Evolutionary conservation across 441 rosid species (phyloP).

Genomic region (Eruca vesicaria): DNA sequence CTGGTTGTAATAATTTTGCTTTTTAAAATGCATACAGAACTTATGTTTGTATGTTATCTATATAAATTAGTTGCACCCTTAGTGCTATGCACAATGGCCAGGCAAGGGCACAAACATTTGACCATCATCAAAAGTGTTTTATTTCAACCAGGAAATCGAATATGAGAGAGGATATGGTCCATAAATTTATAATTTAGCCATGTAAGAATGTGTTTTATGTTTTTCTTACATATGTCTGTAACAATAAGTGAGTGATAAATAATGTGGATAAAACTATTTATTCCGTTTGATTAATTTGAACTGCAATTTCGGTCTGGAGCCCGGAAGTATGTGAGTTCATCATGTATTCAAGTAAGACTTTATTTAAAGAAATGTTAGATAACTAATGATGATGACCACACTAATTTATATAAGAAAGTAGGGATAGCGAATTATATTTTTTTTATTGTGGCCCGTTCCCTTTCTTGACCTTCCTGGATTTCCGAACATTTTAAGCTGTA

Average conservation of each 20-base stretch:
- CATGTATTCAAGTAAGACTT: neutral
- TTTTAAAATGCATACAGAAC: neutral
- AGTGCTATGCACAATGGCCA: constrained; percentile 26
- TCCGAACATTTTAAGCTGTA: constrained; percentile 28
- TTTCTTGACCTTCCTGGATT: constrained; percentile 25
- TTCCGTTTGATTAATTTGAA: neutral
- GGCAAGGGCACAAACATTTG: neutral
- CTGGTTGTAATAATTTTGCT: neutral
- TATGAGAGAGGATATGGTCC: neutral
- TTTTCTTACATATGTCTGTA: neutral
- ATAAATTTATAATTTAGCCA: neutral
- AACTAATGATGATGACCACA: constrained; percentile 6
- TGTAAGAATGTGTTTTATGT: neutral
- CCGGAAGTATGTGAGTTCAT: neutral
- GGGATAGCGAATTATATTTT: neutral
- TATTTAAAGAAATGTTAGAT: neutral
- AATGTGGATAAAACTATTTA: neutral
- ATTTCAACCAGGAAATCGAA: neutral
- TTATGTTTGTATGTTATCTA: neutral
- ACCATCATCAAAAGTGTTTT: neutral
- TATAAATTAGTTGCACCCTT: neutral
- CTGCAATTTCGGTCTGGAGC: neutral
- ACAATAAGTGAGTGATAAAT: neutral
- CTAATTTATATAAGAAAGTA: neutral
- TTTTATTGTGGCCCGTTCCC: constrained; percentile 3